These are phyloP conservation scores for Diaporthe vexans DNA, from an alignment of 2,329 filamentous ascomycete species.

Conservation along the genomic window DNA sequence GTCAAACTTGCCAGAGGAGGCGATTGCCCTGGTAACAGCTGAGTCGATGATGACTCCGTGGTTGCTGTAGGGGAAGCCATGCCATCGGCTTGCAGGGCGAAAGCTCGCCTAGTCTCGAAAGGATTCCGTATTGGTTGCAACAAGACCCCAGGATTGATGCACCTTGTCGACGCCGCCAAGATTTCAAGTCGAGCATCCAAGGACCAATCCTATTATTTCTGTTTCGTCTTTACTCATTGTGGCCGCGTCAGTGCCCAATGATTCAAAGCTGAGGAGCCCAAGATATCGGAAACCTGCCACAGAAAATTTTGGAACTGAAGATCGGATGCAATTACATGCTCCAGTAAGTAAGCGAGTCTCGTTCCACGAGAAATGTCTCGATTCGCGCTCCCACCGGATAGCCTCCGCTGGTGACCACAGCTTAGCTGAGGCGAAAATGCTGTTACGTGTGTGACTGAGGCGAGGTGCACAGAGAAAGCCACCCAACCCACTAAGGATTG, in stretches of 20 bases:
- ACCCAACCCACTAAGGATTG: not conserved
- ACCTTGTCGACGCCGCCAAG: not conserved
- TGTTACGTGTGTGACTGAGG: not conserved
- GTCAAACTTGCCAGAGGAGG: constrained; percentile 54
- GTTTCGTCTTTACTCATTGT: not conserved
- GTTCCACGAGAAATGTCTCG: not conserved
- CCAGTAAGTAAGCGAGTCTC: not conserved
- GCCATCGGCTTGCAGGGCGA: not conserved
- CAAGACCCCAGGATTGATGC: not conserved
- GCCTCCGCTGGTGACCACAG: not conserved
- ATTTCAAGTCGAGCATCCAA: not conserved
- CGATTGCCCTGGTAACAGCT: constrained; percentile 39
- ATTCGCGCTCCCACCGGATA: not conserved
- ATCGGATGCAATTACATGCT: not conserved
- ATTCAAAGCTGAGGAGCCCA: not conserved
- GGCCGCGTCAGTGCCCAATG: not conserved
- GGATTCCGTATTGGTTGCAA: not conserved
- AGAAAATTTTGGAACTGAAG: not conserved
- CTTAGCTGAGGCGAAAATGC: not conserved
- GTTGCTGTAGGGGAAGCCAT: constrained; percentile 40
- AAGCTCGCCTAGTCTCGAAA: not conserved
- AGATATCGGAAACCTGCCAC: not conserved
- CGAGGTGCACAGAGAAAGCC: not conserved
- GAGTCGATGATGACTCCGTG: not conserved
- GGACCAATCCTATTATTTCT: constrained; percentile 19